Percentiles rank a stretch among this genome's conserved stretches.
Evolutionary conservation across 345 rosid species (phyloP).

Genomic region (Moringa oleifera): DNA sequence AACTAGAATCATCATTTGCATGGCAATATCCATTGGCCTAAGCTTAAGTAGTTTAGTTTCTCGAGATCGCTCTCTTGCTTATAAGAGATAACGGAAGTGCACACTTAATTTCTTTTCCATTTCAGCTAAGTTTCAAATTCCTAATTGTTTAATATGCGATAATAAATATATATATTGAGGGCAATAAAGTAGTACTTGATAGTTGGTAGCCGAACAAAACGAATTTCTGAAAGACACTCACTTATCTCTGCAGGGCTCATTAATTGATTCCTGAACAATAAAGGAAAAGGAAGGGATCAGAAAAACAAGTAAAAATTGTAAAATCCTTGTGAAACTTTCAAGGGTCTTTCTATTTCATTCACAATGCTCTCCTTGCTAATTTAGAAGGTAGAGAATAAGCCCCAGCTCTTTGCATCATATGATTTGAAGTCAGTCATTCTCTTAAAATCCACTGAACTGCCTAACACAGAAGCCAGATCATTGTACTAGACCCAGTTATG

Average conservation of each 20-base stretch:
- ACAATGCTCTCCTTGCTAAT: too few relatives aligned
- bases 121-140: too few relatives aligned
- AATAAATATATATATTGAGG: background rate
- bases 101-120: background rate
- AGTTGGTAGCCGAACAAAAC: constrained; percentile 61
- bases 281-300: background rate
- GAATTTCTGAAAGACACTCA: constrained; percentile 69
- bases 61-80: background rate
- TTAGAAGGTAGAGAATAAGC: too few relatives aligned
- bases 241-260: constrained; percentile 51
- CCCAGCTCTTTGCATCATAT: too few relatives aligned
- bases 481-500: background rate
- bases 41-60: background rate
- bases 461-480: background rate
- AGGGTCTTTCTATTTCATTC: background rate
- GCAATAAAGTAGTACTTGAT: constrained; percentile 43
- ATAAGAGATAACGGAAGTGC: background rate
- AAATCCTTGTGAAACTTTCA: background rate
- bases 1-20: constrained; percentile 5
- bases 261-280: constrained; percentile 49
- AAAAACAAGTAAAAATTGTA: background rate
- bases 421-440: background rate
- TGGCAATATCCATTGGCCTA: background rate
- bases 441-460: background rate
- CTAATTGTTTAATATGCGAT: background rate